Base-by-base conservation (phyloP, 345 rosid species). In the Turritis glabra region DNA sequence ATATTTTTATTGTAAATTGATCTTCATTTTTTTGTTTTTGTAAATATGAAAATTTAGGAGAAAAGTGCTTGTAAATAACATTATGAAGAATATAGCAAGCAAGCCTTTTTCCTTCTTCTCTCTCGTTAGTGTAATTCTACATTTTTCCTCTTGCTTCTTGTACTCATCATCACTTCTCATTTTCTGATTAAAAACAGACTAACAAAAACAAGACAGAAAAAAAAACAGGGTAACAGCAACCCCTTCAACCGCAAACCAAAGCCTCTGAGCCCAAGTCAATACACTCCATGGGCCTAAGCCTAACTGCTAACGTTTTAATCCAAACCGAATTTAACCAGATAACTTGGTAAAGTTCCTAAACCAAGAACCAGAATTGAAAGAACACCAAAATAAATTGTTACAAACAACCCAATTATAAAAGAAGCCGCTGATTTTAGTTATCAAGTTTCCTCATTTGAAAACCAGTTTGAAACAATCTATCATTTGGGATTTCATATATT, bases 21-120 rank as follows among this genome's bases (percentile, higher is more conserved):
- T 77, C 67, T 77, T 77, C 76, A 64, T 77, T 56, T 10, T 33
- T 35, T 33, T 22, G 1, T 2, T 18, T 44, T 41, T 77, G 64
- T 77, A 65, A 17, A 66, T 77, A 35, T 71, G 35, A 46, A 46
- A 46, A 14, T 3, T 12, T 40, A 23, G 80, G 73, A 77, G 73
- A 77, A 72, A 72, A 71, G 80, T 65, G 80, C 80, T 72, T 77
- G 80, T 77, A 71, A 51, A 50, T 50, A 37, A 38, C 48, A 55
- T 40, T 40, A 54, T 44, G 22, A 62, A 53, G 32, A 37, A 64
- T 19, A 65, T 41, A 60, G 35, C 46, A 25, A 64, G 56, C 80
- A 77, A 77, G 80, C 80, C 80, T 77, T 77, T 72, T 71, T 77
- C 73, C 80, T 29, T 77, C 50, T 29, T 76, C 21, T 58, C 3